These are phyloP conservation scores for Tanozyma kutaoensis DNA, from an alignment of 805 yeast species.

Conservation along the genomic window DNA sequence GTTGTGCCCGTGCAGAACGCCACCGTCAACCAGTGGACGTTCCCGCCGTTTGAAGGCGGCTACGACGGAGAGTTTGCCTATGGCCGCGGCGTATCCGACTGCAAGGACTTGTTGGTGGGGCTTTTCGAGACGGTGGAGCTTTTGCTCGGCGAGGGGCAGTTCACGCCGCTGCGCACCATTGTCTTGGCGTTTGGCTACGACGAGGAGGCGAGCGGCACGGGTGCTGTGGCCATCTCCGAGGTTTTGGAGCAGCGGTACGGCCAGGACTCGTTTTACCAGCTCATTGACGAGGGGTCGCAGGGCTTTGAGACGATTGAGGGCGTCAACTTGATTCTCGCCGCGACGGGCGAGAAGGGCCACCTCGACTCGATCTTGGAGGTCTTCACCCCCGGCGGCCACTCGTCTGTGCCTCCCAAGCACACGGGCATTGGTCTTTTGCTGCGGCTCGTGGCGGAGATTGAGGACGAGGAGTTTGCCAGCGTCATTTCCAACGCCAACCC, in stretches of 20 bases:
- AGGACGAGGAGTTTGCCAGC: slow-evolving; percentile 21
- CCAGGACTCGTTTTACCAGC: slow-evolving; percentile 38
- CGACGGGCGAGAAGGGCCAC: slow-evolving; percentile 33
- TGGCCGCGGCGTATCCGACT: slow-evolving; percentile 74
- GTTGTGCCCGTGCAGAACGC: slow-evolving; percentile 63
- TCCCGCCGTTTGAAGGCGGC: slow-evolving; percentile 47
- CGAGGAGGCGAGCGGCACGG: slow-evolving; percentile 62
- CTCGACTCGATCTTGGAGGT: slow-evolving; percentile 26
- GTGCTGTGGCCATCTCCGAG: slow-evolving; percentile 42
- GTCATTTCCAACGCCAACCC: slow-evolving; percentile 31
- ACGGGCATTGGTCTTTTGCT: slow-evolving; percentile 35
- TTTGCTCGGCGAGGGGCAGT: slow-evolving; percentile 14
- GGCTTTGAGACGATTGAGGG: slow-evolving; percentile 10
- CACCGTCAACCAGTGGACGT: slow-evolving; percentile 45
- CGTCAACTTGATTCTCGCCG: slow-evolving; percentile 21
- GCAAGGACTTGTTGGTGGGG: slow-evolving; percentile 56
- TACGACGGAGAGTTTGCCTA: slow-evolving; percentile 46
- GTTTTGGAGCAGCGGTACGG: slow-evolving; percentile 45
- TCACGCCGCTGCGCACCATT: slow-evolving; percentile 47
- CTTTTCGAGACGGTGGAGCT: slow-evolving; percentile 39
- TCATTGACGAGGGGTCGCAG: slow-evolving; percentile 50
- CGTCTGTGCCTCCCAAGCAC: slow-evolving; percentile 35
- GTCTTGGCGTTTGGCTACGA: slow-evolving; percentile 64
- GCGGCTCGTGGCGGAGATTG: slow-evolving; percentile 24
- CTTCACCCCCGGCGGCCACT: slow-evolving; percentile 37